Base-by-base conservation (phyloP, 805 yeast genomes). In the Barnettozyma salicaria region DNA sequence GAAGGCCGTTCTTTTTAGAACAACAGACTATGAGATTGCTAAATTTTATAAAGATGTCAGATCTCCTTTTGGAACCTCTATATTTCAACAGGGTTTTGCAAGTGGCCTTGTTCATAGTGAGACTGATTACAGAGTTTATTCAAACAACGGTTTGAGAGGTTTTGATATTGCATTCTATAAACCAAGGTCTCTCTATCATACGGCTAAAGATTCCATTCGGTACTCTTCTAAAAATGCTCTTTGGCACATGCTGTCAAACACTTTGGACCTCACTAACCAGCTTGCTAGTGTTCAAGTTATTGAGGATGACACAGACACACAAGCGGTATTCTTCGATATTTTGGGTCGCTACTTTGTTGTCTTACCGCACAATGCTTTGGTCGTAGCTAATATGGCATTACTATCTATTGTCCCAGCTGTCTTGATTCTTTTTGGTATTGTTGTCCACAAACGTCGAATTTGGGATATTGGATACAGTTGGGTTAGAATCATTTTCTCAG, bases 121-220 rank as follows among this genome's bases (percentile, higher is more conserved):
- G 59, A 89, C 97, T 1, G 97, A 89, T 55, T 89, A 81, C 58
- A 73, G 76, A 44, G 76, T 86, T 4, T 89, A 87, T 55, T 58
- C 62, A 30, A 68, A 71, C 37, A 60, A 71, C 34, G 95, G 92
- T 0, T 55, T 86, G 35, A 69, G 95, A 45, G 97, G 97, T 9
- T 69, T 88, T 53, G 97, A 89, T 59, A 74, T 89, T 49, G 96
- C 96, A 1, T 89, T 89, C 57, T 87, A 74, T 56, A 80, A 77
- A 50, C 95, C 96, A 18, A 71, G 97, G 51, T 75, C 83, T 35
- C 59, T 84, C 28, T 89, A 89, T 50, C 97, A 89, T 54, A 89
- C 97, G 1, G 60, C 65, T 12, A 67, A 75, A 31, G 97, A 89
- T 58, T 73, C 74, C 32, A 80, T 84, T 31, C 64, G 68, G 33